Evolutionary conservation across 2,329 filamentous ascomycete species (phyloP).

Genomic region (Calonectria fujianensis): DNA sequence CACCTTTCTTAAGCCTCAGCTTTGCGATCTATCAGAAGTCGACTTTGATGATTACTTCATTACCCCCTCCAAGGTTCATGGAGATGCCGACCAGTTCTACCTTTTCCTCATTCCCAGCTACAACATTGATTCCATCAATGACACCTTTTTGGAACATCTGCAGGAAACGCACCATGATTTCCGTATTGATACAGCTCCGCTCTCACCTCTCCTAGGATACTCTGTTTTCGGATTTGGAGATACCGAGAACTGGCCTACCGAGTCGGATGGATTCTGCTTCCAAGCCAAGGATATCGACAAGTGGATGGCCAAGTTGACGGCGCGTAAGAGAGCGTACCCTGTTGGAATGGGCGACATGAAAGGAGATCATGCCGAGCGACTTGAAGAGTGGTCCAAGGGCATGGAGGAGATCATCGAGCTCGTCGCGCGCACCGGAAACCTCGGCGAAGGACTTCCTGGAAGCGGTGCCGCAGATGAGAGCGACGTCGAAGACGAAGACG

Average conservation of each 20-base stretch:
- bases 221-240: constrained; percentile 97
- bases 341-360: constrained; percentile 92
- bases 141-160: constrained; percentile 90
- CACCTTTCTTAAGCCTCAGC: constrained; percentile 74
- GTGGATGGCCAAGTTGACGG: constrained; percentile 98
- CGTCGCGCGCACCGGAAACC: constrained; percentile 75
- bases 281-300: constrained; percentile 93
- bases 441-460: constrained; percentile 81
- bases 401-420: constrained; percentile 81
- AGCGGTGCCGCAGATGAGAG: constrained; percentile 91
- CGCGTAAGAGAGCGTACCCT: constrained; percentile 89
- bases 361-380: constrained; percentile 77
- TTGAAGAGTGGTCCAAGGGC: constrained; percentile 87
- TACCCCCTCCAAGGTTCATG: constrained; percentile 77
- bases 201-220: constrained; percentile 87
- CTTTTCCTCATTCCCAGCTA: constrained; percentile 91
- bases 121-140: constrained; percentile 94
- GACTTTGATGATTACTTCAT: constrained; percentile 97
- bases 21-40: constrained; percentile 87
- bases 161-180: constrained; percentile 97
- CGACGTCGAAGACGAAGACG: constrained; percentile 83
- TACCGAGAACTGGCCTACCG: constrained; percentile 91
- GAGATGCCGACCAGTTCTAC: constrained; percentile 83
- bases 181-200: constrained; percentile 91
- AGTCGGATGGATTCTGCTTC: constrained; percentile 93